Conservation (phyloP, 2,329 filamentous ascomycete genomes). For the Penicillium brevicompactum region DNA sequence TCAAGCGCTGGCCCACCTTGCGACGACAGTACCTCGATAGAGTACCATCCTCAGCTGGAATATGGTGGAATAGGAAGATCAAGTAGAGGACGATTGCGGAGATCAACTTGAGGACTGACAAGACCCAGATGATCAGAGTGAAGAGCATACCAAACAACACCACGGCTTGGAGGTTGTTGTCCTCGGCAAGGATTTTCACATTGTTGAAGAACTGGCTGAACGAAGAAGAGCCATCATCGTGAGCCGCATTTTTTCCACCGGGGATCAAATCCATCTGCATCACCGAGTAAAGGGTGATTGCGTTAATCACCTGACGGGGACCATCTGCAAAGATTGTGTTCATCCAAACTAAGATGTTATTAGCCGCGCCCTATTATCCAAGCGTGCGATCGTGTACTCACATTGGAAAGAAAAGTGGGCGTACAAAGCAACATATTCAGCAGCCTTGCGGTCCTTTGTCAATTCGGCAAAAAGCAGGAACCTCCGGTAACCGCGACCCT, state of each 20-base stretch:
- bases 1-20: constrained; percentile 84
- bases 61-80: constrained; percentile 89
- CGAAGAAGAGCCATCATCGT: constrained; percentile 60
- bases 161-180: constrained; percentile 76
- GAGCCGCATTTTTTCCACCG: constrained; percentile 52
- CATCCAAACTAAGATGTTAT: constrained; percentile 68
- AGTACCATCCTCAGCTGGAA: constrained; percentile 77
- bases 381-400: constrained; percentile 25
- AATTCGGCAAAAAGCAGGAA: constrained; percentile 92
- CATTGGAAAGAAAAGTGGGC: constrained; percentile 80
- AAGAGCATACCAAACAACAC: constrained; percentile 91
- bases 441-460: constrained; percentile 87
- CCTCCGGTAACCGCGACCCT: constrained; percentile 77
- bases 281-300: constrained; percentile 82
- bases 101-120: constrained; percentile 74
- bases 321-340: constrained; percentile 88
- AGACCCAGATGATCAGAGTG: constrained; percentile 84
- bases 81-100: constrained; percentile 77
- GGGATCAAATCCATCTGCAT: constrained; percentile 75
- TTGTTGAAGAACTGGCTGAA: constrained; percentile 82
- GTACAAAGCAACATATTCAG: constrained; percentile 87
- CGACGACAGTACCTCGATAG: constrained; percentile 84
- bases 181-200: constrained; percentile 69
- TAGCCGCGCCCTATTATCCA: constrained; percentile 21
- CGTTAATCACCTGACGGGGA: constrained; percentile 89